Percentiles rank a stretch among this genome's conserved stretches.
Evolutionary conservation across 2,329 filamentous ascomycete genomes (phyloP).

Genomic region (Tolypocladium sp.): DNA sequence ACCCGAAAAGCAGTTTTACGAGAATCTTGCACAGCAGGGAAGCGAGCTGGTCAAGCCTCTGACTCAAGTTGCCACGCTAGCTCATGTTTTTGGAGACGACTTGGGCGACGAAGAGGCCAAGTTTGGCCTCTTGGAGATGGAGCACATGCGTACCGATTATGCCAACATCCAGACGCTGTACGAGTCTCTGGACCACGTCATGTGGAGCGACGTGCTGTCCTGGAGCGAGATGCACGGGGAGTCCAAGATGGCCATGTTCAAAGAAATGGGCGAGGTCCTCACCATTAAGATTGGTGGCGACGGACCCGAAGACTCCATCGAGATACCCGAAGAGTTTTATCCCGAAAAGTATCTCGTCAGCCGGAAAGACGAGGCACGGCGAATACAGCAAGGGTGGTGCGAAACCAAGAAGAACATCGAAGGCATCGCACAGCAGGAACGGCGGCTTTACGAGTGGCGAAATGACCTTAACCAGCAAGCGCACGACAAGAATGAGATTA

Average conservation of each 20-base stretch:
- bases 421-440: slow-evolving; percentile 14
- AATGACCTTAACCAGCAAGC: slow-evolving; percentile 15
- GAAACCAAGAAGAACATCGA: slow-evolving; percentile 19
- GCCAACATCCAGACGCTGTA: slow-evolving; percentile 32
- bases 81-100: slow-evolving; percentile 17
- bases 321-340: slow-evolving; percentile 43
- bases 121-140: slow-evolving; percentile 34
- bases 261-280: slow-evolving; percentile 40
- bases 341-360: slow-evolving; percentile 42
- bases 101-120: slow-evolving; percentile 22
- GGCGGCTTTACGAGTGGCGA: slow-evolving; percentile 15
- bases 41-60: slow-evolving; percentile 17
- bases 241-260: slow-evolving; percentile 32
- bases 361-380: slow-evolving; percentile 34
- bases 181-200: slow-evolving; percentile 36
- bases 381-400: slow-evolving; percentile 30
- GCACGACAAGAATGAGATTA: slow-evolving; percentile 18
- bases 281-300: slow-evolving; percentile 34
- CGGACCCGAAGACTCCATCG: slow-evolving; percentile 32
- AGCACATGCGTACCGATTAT: slow-evolving; percentile 26
- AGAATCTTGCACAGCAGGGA: slow-evolving; percentile 24
- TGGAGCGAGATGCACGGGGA: slow-evolving; percentile 23
- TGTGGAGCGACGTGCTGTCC: slow-evolving; percentile 35
- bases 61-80: slow-evolving; percentile 20
- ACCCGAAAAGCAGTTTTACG: slow-evolving; percentile 34